Conservation (phyloP, 257 asterid genomes). For the Henckelia pumila region DNA sequence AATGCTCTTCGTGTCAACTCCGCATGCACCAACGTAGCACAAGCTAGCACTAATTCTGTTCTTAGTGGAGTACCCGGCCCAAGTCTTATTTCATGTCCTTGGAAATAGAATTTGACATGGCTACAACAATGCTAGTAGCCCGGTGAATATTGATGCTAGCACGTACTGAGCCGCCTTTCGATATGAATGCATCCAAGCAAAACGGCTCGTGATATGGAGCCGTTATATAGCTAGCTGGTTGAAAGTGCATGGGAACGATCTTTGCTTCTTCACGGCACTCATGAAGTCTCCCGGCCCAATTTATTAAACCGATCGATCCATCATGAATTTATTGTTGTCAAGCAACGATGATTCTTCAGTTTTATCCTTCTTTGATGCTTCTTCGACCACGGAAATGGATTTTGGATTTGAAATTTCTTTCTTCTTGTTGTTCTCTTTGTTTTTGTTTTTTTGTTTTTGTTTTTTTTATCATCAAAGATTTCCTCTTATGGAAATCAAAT, state of each 20-base stretch:
- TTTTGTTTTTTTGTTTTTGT: constrained; percentile 26
- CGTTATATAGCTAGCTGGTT: constrained; percentile 76
- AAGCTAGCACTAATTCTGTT: constrained; percentile 57
- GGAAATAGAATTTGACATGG: constrained; percentile 75
- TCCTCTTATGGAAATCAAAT: constrained; percentile 69
- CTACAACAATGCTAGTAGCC: constrained; percentile 84
- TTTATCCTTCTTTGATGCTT: constrained; percentile 29
- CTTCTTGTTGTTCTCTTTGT: constrained; percentile 31
- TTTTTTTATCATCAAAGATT: constrained; percentile 26
- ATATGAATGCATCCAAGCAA: constrained; percentile 69
- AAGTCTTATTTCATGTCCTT: constrained; percentile 84
- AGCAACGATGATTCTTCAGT: background rate
- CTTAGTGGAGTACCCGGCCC: constrained; percentile 71
- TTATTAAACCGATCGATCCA: constrained; percentile 26
- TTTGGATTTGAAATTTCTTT: constrained; percentile 21
- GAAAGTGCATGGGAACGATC: constrained; percentile 66
- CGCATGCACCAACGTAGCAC: constrained; percentile 54
- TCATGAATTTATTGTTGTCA: constrained; percentile 16
- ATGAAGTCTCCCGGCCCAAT: constrained; percentile 32
- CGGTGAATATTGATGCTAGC: constrained; percentile 85
- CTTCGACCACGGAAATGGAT: constrained; percentile 23
- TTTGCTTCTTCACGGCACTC: constrained; percentile 37
- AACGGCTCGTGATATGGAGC: constrained; percentile 84
- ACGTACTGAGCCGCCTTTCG: constrained; percentile 72
- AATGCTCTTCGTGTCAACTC: constrained; percentile 73